These are phyloP conservation scores for Sporothrix dimorphospora DNA, from an alignment of 2,329 filamentous ascomycete genomes.

Conservation along the genomic window DNA sequence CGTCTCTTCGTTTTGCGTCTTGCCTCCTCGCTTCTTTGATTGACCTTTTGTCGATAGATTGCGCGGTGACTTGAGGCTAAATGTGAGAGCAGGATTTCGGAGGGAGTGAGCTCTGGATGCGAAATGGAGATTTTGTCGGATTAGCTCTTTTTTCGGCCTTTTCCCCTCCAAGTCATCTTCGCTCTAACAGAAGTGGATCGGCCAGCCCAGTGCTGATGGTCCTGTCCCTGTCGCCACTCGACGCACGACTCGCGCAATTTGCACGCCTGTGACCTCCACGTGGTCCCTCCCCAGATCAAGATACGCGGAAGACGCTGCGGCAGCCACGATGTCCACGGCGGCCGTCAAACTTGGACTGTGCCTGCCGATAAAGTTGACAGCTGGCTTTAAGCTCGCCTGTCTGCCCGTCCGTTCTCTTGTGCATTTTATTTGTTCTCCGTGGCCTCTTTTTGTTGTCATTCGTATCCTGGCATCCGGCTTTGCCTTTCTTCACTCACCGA, in stretches of 20 bases:
- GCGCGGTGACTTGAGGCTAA: conserved; percentile 20
- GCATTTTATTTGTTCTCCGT: neutral
- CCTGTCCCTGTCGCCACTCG: conserved; percentile 25
- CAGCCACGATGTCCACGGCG: neutral
- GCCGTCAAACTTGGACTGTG: neutral
- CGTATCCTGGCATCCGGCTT: neutral
- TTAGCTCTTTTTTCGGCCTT: conserved; percentile 11
- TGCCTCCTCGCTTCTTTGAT: conserved; percentile 15
- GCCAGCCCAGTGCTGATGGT: neutral
- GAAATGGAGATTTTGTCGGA: conserved; percentile 13
- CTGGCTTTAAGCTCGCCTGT: neutral
- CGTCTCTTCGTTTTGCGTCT: neutral
- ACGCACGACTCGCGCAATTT: conserved; percentile 27
- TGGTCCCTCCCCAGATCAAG: conserved; percentile 26
- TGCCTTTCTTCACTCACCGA: neutral
- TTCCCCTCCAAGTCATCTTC: neutral
- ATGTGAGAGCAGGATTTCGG: conserved; percentile 5
- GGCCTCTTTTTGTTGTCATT: neutral
- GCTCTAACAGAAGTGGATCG: neutral
- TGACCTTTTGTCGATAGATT: conserved; percentile 16
- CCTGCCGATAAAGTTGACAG: conserved; percentile 18
- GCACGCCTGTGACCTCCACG: conserved; percentile 24
- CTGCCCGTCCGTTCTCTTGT: neutral
- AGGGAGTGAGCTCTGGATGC: neutral
- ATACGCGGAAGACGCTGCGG: conserved; percentile 24